Evolutionary conservation across 2,329 filamentous ascomycete species (phyloP), one percentile per base, ranked within the genome.

Genomic region (Pseudogymnoascus sp.): DNA sequence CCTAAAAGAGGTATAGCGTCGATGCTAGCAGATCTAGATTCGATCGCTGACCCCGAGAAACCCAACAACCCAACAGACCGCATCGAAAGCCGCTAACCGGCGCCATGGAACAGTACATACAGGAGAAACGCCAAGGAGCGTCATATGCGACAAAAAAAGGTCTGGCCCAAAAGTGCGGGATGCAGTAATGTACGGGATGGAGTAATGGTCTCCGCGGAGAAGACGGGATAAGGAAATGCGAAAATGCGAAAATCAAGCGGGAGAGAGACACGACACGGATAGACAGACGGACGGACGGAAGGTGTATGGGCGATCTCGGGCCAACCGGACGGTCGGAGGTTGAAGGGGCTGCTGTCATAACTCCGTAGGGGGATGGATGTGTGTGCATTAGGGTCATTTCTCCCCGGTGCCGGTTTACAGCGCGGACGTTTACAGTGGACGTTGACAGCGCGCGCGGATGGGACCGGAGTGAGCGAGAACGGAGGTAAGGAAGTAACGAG

Each of bases 261-360:
- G 26, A 53, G 46, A 16, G 26, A 53, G n/a, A 19, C 19, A 19
- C 19, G 12, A 50, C 11, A 50, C 12, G 10, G n/a, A 53, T 8
- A 53, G 26, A 19, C 12, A 50, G 43, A 43, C 4, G 16, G 14
- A 41, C 12, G 19, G 35, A 62, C 26, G 31, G 62, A 59, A 56
- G 40, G 38, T 19, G 62, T 63, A 3, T 65, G 64, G 64, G 60
- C 33, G 31, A 60, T 41, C 22, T 61, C 64, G 43, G 43, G 61
- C 43, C 24, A 60, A 41, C 46, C 65, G 14, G 46, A 22, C n/a
- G 59, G n/a, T 53, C 46, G 46, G 46, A 53, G 46, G 26, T 31
- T 31, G 46, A 53, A 16, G 24, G 41, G 11, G 8, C 46, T 31
- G 46, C 16, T 53, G 26, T 31, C 46, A 53, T 19, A 53, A 53